Base-by-base conservation (phyloP, 371 early-diverging fungal genomes). In the Mucor ambiguus region DNA sequence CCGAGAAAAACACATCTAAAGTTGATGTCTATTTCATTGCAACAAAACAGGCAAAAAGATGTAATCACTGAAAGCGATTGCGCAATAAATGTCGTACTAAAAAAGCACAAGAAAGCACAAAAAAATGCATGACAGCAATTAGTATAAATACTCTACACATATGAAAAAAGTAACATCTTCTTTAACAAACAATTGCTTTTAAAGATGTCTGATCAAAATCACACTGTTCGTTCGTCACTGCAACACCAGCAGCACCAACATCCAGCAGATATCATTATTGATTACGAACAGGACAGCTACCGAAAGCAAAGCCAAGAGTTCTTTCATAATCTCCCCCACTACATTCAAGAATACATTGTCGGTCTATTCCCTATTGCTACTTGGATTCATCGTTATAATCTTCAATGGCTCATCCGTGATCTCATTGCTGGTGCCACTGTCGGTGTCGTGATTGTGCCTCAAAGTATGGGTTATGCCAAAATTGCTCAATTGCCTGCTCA, bases 391-490 rank as follows among this genome's bases (percentile, higher is more conserved):
- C 76, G 86, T 32, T 95, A 95, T 76, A 92, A 94, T 75, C 41
- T 67, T 32, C 59, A 79, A 32, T 96, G 96, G 96, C 80, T 95
- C 12, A 16, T 89, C n/a, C 90, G 92, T 38, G 96, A 97, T 72
- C 35, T 91, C 8, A 85, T 97, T 61, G 95, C 96, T 5, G 97
- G 96, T 44, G 48, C 92, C 12, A 96, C 96, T 4, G 92, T 96
- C n/a, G 95, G 93, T 30, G 78, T 92, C 28, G 89, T 96, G 7
- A 88, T 94, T 14, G 88, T 96, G 18, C 97, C 95, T 22, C 96
- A 96, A 68, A 85, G 87, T 66, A 89, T 93, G 90, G 93, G 89
- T 26, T 92, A 93, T 64, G 90, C 97, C 12, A 93, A 90, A 71
- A 81, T 97, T 8, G 96, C 95, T 2, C 76, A 79, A 29, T 80